Percentiles rank a stretch among this genome's conserved stretches.
phyloP scores from a whole-genome alignment of 768 basidiomycete species.

The Gymnopilus junonius region DNA sequence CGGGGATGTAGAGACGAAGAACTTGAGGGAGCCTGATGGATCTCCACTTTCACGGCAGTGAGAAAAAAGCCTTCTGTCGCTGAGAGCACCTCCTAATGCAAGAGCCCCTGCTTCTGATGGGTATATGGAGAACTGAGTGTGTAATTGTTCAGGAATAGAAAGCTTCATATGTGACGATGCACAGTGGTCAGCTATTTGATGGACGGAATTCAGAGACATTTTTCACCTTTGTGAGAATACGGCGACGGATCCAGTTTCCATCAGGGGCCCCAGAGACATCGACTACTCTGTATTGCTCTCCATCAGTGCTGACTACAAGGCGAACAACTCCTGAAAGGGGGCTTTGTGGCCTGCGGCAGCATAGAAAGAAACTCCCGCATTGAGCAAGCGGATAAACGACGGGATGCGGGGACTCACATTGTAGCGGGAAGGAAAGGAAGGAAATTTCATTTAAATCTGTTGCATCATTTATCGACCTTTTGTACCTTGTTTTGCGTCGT shows the following conservation, averaged over 20 bases:
- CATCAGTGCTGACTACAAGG: conserved; percentile 53
- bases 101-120: conserved; percentile 52
- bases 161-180: conserved; percentile 32
- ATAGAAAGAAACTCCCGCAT: not conserved
- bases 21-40: conserved; percentile 52
- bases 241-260: conserved; percentile 48
- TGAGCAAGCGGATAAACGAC: not conserved
- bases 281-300: conserved; percentile 52
- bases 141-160: conserved; percentile 45
- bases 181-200: not conserved
- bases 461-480: conserved; percentile 24
- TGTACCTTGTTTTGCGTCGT: conserved; percentile 24
- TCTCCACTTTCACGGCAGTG: conserved; percentile 50
- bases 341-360: conserved; percentile 21
- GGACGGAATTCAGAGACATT: not conserved
- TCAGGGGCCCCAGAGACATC: conserved; percentile 51
- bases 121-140: conserved; percentile 45
- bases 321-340: conserved; percentile 40
- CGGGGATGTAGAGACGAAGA: conserved; percentile 52
- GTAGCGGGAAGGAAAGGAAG: conserved; percentile 10
- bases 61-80: conserved; percentile 42
- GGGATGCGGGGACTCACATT: conserved; percentile 17
- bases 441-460: conserved; percentile 11
- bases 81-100: conserved; percentile 44
- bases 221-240: conserved; percentile 48